These are phyloP conservation scores for Echites panduratus DNA, from an alignment of 257 asterid species.

Conservation along the genomic window DNA sequence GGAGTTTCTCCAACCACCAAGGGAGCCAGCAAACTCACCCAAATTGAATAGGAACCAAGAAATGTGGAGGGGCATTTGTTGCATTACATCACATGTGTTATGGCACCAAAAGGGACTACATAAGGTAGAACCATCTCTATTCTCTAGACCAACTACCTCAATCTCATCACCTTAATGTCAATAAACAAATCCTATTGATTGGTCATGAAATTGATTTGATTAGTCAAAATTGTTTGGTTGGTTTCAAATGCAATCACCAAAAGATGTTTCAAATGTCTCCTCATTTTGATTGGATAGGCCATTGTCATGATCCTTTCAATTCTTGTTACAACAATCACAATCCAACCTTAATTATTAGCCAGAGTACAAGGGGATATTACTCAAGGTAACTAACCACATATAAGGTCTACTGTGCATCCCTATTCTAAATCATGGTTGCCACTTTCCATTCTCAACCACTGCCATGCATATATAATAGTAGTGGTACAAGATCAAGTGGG, in stretches of 20 bases:
- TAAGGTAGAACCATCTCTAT: background rate
- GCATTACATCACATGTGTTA: background rate
- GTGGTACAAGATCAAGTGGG: background rate
- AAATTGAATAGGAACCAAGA: background rate
- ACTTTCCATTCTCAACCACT: background rate
- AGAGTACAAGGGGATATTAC: background rate
- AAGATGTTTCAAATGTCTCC: conserved; percentile 3
- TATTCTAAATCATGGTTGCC: background rate
- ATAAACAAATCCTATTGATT: background rate
- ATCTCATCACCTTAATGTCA: background rate
- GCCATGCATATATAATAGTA: background rate
- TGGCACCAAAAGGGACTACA: background rate
- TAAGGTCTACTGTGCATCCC: no score
- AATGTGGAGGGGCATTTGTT: background rate
- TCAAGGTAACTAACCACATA: background rate
- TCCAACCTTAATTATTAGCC: conserved; percentile 6
- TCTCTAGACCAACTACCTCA: background rate
- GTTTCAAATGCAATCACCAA: background rate
- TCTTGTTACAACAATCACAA: conserved; percentile 2
- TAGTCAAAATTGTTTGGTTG: background rate
- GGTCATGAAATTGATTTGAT: background rate
- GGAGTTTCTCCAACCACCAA: no score
- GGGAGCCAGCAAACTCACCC: background rate
- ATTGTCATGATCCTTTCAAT: conserved; percentile 4
- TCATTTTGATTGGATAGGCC: background rate